Percentiles rank a stretch among this genome's conserved stretches.
Evolutionary conservation across 768 basidiomycete species (phyloP).

Genomic region (Steccherinum ochraceum): DNA sequence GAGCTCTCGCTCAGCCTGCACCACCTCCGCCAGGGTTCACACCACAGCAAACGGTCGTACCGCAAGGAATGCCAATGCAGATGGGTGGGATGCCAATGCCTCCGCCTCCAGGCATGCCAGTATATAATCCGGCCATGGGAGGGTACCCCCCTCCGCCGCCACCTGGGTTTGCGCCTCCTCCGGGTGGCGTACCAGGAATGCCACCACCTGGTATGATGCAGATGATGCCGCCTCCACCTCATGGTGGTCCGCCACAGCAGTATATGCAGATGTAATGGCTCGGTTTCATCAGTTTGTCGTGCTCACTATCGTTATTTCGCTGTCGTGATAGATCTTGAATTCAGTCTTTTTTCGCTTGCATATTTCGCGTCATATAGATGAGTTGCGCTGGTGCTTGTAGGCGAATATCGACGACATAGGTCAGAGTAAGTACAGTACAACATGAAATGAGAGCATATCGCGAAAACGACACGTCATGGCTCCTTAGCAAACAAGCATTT

Average conservation of each 20-base stretch:
- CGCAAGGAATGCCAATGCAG: conserved; percentile 29
- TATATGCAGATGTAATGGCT: conserved; percentile 8
- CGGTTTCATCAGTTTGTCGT: neutral
- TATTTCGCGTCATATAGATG: too few relatives aligned
- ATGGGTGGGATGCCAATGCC: conserved; percentile 31
- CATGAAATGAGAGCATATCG: too few relatives aligned
- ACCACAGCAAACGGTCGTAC: conserved; percentile 62
- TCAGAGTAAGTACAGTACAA: too few relatives aligned
- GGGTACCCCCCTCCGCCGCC: conserved; percentile 54
- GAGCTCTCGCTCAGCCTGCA: conserved; percentile 64
- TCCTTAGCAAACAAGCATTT: too few relatives aligned
- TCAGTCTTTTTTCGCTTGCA: neutral
- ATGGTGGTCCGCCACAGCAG: conserved; percentile 10
- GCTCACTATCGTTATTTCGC: neutral
- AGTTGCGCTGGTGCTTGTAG: too few relatives aligned
- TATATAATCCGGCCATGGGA: conserved; percentile 36
- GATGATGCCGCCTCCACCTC: conserved; percentile 42
- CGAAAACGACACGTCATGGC: too few relatives aligned
- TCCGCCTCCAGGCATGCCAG: conserved; percentile 34
- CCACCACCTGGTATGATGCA: conserved; percentile 33
- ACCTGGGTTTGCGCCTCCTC: conserved; percentile 48
- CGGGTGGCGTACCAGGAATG: conserved; percentile 20
- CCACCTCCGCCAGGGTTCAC: conserved; percentile 79
- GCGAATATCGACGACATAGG: too few relatives aligned
- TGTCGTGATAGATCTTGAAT: neutral